These are phyloP conservation scores for Zanthoxylum bungeanum DNA, from an alignment of 345 rosid genomes.

Conservation along the genomic window DNA sequence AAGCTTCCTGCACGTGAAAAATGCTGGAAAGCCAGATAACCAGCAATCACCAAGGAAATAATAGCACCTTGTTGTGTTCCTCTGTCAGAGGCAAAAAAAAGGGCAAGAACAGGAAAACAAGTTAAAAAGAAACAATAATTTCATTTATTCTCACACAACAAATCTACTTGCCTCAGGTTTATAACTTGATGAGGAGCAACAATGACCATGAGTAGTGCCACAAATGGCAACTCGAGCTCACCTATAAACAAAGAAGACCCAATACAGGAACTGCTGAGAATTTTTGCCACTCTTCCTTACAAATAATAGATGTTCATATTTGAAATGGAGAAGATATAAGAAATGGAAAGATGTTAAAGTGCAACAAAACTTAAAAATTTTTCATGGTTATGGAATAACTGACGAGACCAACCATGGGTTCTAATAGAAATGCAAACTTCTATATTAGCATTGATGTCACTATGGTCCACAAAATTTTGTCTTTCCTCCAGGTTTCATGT, in stretches of 20 bases:
- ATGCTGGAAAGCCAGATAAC: slow-evolving; percentile 85
- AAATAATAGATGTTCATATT: too few species aligned
- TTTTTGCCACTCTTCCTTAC: background rate
- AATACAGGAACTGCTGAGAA: background rate
- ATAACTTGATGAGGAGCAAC: slow-evolving; percentile 70
- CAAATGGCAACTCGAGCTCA: slow-evolving; percentile 85
- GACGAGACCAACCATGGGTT: background rate
- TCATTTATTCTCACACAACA: background rate
- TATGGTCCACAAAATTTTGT: background rate
- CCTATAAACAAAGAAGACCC: slow-evolving; percentile 36
- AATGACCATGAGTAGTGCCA: slow-evolving; percentile 66
- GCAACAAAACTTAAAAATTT: background rate
- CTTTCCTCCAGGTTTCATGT: background rate
- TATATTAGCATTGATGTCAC: background rate
- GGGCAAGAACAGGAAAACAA: background rate
- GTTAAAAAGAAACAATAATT: slow-evolving; percentile 8
- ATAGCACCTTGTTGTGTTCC: slow-evolving; percentile 70
- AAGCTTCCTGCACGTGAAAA: slow-evolving; percentile 69
- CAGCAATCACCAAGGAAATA: slow-evolving; percentile 53
- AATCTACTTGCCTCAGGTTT: slow-evolving; percentile 50
- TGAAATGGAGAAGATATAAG: too few species aligned
- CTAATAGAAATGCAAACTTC: background rate
- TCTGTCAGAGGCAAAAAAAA: slow-evolving; percentile 39
- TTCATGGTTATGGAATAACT: background rate
- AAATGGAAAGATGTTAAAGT: background rate